Evolutionary conservation across 345 rosid genomes (phyloP), one percentile per base, ranked within the genome.

Genomic region (Corchorus olitorius): DNA sequence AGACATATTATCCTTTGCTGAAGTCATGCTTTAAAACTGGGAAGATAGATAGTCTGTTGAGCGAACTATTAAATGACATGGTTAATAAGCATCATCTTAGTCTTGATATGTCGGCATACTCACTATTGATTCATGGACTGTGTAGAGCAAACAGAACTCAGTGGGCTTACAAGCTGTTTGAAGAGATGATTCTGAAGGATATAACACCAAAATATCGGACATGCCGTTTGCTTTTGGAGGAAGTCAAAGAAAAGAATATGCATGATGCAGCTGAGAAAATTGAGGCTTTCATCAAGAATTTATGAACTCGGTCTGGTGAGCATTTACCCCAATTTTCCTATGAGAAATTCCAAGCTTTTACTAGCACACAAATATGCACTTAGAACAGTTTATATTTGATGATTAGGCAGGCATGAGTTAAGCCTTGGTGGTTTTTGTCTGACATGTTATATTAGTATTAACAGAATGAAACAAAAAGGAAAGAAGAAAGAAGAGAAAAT

Each of bases 11-110:
- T 14, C 91, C 96, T 2, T 80, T 92, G 85, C 88, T 93, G 13
- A 93, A 84, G 73, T 82, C 83, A 33, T 92, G 92, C 86, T 87
- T 95, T 74, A 90, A 77, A 85, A 83, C 81, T 52, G 94, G 94
- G 60, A 86, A 80, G 69, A 82, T 86, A 2, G 92, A 89, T 55
- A 16, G 58, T 27, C 82, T 81, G 78, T 87, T 93, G 80, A 84
- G 84, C 77, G 84, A 67, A 8, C 71, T 95, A 72, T 77, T 92
- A 86, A 83, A 86, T 68, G 94, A 89, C 75, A 88, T 89, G 92
- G 91, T 86, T 72, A 88, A 86, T 50, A 93, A 88, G 79, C 89
- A 93, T 78, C 89, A 90, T 60, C 89, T 92, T n/a, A 93, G 97
- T 76, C 85, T 91, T 62, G 98, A 95, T 82, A 56, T 84, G 56